These are phyloP conservation scores for Colletotrichum falcatum DNA, from an alignment of 2,329 filamentous ascomycete genomes.

Conservation along the genomic window DNA sequence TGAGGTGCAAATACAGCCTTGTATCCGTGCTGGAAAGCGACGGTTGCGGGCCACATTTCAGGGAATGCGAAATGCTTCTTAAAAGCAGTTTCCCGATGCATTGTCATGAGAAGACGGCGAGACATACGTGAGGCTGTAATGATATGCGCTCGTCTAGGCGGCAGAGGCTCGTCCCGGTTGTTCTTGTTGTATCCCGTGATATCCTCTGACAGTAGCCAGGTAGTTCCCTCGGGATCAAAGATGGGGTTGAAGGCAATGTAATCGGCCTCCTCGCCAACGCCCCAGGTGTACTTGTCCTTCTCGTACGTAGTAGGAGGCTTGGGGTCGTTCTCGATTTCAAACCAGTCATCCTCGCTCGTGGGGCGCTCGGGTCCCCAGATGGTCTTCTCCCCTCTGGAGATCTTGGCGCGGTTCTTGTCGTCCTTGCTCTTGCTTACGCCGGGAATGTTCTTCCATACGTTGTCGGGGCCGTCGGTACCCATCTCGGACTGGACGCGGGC, in stretches of 20 bases:
- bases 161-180: slow-evolving; percentile 64
- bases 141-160: slow-evolving; percentile 85
- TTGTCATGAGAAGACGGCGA: slow-evolving; percentile 80
- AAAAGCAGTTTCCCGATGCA: slow-evolving; percentile 90
- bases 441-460: slow-evolving; percentile 70
- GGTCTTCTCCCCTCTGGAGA: slow-evolving; percentile 65
- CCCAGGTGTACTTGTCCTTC: slow-evolving; percentile 86
- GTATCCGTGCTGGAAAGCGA: slow-evolving; percentile 89
- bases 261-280: slow-evolving; percentile 90
- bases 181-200: slow-evolving; percentile 85
- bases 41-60: slow-evolving; percentile 94
- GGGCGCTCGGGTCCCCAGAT: slow-evolving; percentile 89
- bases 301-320: slow-evolving; percentile 78
- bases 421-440: slow-evolving; percentile 54
- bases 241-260: slow-evolving; percentile 92
- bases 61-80: slow-evolving; percentile 92
- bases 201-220: slow-evolving; percentile 84
- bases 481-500: slow-evolving; percentile 80
- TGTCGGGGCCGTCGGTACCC: slow-evolving; percentile 73
- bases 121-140: slow-evolving; percentile 90
- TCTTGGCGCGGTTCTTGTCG: slow-evolving; percentile 29
- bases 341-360: slow-evolving; percentile 74
- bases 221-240: slow-evolving; percentile 89
- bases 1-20: slow-evolving; percentile 95
- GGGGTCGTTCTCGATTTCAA: slow-evolving; percentile 79